Conservation (phyloP, 2,329 filamentous ascomycete genomes). For the Xylaria sp. region DNA sequence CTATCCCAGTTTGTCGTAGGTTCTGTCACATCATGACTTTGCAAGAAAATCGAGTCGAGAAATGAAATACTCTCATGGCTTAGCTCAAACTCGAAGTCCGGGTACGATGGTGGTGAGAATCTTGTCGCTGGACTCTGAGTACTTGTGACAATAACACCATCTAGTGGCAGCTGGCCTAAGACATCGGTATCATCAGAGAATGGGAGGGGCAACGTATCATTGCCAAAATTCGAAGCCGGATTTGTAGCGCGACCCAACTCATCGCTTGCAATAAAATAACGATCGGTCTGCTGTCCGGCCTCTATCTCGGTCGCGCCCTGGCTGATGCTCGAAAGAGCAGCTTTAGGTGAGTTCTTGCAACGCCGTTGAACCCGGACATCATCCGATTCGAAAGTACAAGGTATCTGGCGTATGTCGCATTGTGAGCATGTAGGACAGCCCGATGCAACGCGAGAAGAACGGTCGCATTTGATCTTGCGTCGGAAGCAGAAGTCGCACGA, state of each 20-base stretch:
- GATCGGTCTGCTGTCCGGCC: background rate
- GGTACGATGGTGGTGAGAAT: background rate
- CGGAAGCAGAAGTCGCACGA: constrained; percentile 36
- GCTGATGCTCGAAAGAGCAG: background rate
- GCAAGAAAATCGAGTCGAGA: constrained; percentile 33
- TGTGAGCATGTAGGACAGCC: constrained; percentile 26
- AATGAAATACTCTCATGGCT: constrained; percentile 17
- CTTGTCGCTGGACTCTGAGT: background rate
- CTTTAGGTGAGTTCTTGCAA: constrained; percentile 11
- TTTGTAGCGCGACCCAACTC: background rate
- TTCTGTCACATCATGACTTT: constrained; percentile 17
- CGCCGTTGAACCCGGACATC: constrained; percentile 28
- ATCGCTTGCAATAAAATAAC: background rate
- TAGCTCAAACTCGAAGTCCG: constrained; percentile 28
- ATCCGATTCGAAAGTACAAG: constrained; percentile 33
- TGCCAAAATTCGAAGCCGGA: background rate
- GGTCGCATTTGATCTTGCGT: constrained; percentile 36
- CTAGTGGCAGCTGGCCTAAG: background rate
- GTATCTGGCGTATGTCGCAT: constrained; percentile 31
- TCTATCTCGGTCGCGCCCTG: background rate
- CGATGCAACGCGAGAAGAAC: constrained; percentile 20
- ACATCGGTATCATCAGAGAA: background rate
- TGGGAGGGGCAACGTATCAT: background rate
- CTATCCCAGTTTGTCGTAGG: background rate
- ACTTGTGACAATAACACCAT: background rate